These are phyloP conservation scores for Wickerhamiella occidentalis DNA, from an alignment of 805 yeast genomes.

Conservation along the genomic window DNA sequence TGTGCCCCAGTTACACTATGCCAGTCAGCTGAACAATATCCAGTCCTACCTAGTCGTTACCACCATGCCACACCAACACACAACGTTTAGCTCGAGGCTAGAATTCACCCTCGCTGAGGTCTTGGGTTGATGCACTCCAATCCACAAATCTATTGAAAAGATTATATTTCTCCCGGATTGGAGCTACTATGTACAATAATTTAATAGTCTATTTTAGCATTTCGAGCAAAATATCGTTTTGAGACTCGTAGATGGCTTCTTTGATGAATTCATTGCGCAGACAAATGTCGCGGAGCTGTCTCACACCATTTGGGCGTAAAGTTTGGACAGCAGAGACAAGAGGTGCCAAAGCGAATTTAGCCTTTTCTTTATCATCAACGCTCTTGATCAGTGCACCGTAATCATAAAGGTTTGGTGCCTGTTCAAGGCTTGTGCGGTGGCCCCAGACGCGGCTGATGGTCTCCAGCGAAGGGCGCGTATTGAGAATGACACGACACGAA, in stretches of 20 bases:
- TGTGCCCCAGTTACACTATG: too few species aligned
- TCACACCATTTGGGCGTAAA: background rate
- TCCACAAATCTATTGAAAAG: too few species aligned
- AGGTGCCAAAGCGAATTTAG: background rate
- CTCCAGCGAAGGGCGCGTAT: constrained; percentile 7
- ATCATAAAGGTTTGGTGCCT: background rate
- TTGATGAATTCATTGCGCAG: background rate
- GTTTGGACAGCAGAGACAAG: background rate
- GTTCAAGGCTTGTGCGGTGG: background rate
- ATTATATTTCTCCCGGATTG: too few species aligned
- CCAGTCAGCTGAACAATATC: too few species aligned
- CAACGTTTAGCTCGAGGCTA: too few species aligned
- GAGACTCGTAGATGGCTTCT: background rate
- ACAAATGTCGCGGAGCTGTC: background rate
- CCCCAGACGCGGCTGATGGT: background rate
- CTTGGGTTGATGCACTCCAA: too few species aligned
- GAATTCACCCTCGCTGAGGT: too few species aligned
- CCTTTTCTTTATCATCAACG: background rate
- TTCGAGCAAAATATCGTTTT: background rate
- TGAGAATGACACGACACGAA: constrained; percentile 19
- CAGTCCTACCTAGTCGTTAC: too few species aligned
- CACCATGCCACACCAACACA: too few species aligned
- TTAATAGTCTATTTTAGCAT: background rate
- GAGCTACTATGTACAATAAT: background rate
- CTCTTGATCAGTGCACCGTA: background rate